These are phyloP conservation scores for Coemansia sp. DNA, from an alignment of 192 early-diverging fungal species.

Conservation along the genomic window DNA sequence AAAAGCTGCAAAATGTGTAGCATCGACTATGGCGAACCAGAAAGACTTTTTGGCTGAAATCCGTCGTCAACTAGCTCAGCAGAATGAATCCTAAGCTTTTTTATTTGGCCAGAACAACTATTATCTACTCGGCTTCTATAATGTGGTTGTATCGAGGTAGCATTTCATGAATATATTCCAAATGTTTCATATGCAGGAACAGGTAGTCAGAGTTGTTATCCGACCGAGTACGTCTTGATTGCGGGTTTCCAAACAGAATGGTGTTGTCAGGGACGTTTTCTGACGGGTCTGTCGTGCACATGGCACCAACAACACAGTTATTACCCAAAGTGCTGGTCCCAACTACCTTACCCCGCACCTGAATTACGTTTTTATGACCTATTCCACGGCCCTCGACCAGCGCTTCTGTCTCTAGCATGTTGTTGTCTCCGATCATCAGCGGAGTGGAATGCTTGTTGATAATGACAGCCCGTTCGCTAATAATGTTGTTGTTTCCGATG, in stretches of 20 bases:
- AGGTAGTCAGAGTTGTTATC: slow-evolving; percentile 28
- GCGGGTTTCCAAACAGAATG: slow-evolving; percentile 43
- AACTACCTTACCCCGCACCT: slow-evolving; percentile 29
- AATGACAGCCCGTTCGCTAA: slow-evolving; percentile 43
- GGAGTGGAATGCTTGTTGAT: slow-evolving; percentile 36
- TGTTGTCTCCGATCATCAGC: slow-evolving; percentile 47
- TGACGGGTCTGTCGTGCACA: slow-evolving; percentile 24
- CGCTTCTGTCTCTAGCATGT: slow-evolving; percentile 43
- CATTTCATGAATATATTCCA: slow-evolving; percentile 54
- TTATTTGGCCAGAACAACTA: neutral
- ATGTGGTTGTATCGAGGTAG: slow-evolving; percentile 54
- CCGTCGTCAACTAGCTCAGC: slow-evolving; percentile 30
- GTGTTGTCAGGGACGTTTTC: slow-evolving; percentile 48
- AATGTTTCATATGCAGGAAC: slow-evolving; percentile 33
- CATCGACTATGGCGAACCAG: slow-evolving; percentile 50
- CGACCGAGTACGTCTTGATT: slow-evolving; percentile 25
- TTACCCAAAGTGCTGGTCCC: slow-evolving; percentile 47
- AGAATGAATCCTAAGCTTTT: neutral
- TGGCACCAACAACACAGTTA: slow-evolving; percentile 45
- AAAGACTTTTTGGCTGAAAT: slow-evolving; percentile 49
- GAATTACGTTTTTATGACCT: slow-evolving; percentile 41
- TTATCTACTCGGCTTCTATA: slow-evolving; percentile 38
- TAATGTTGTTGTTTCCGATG: slow-evolving; percentile 50
- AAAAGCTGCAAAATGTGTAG: slow-evolving; percentile 8
- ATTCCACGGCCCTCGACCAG: slow-evolving; percentile 44